Evolutionary conservation across 1,139 yeast species (phyloP).

Genomic region (Taphrina wiesneri): DNA sequence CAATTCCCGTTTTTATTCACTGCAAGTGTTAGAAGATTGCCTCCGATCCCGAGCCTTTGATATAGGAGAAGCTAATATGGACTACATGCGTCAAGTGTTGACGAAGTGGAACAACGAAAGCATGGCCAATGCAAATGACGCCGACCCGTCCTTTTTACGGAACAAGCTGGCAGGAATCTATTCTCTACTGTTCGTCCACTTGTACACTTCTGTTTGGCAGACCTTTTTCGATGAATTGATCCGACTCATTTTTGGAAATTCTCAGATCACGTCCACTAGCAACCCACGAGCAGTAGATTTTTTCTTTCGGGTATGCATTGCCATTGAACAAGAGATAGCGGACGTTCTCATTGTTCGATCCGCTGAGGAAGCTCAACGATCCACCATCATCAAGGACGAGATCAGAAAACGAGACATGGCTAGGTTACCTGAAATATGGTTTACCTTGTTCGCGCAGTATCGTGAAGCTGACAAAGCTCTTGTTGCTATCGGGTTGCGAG

Average conservation of each 20-base stretch:
- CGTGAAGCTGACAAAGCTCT: conserved; percentile 50
- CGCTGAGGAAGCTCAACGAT: conserved; percentile 60
- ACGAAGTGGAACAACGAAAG: conserved; percentile 48
- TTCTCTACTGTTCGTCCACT: conserved; percentile 66
- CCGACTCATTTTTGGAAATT: conserved; percentile 43
- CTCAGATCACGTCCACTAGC: conserved; percentile 40
- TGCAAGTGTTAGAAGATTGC: conserved; percentile 75
- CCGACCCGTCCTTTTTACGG: conserved; percentile 50
- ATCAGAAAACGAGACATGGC: conserved; percentile 77
- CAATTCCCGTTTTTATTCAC: conserved; percentile 64
- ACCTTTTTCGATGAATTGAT: conserved; percentile 68
- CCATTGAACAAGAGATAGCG: conserved; percentile 88
- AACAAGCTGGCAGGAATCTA: conserved; percentile 78
- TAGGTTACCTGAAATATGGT: conserved; percentile 69
- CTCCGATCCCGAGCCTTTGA: conserved; percentile 45
- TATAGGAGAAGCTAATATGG: conserved; percentile 51
- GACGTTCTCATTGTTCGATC: conserved; percentile 80
- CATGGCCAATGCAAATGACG: conserved; percentile 25
- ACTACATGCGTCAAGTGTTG: conserved; percentile 52
- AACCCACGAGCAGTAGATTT: conserved; percentile 67
- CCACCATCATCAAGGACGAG: conserved; percentile 72
- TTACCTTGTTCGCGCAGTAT: conserved; percentile 52
- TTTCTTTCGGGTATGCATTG: conserved; percentile 68
- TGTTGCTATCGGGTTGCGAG: conserved; percentile 60
- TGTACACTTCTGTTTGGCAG: conserved; percentile 66